These are phyloP conservation scores for Monosporascus cannonballus DNA, from an alignment of 2,329 filamentous ascomycete genomes.

Conservation along the genomic window DNA sequence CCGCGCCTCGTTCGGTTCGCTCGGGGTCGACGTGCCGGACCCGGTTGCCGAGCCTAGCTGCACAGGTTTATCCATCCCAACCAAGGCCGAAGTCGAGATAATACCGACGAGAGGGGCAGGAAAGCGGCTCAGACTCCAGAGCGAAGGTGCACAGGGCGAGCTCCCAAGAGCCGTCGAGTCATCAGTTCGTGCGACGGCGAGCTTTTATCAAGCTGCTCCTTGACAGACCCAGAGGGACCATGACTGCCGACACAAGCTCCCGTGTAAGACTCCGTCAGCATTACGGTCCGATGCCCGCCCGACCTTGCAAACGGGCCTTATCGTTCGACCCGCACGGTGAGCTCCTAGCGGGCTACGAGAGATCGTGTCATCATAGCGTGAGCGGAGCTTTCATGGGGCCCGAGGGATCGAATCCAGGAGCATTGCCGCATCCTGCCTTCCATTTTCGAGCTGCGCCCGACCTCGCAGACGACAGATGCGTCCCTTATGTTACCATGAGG, in stretches of 20 bases:
- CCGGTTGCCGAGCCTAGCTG: neutral
- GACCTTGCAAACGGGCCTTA: neutral
- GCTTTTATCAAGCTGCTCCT: neutral
- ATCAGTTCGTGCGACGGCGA: neutral
- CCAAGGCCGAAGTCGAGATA: neutral
- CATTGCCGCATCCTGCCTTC: neutral
- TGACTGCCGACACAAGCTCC: neutral
- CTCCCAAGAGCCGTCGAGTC: no score
- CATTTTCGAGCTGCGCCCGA: no score
- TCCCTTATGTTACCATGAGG: no score
- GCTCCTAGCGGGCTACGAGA: neutral
- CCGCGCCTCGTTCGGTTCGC: neutral
- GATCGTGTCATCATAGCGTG: neutral
- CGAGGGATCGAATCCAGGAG: neutral
- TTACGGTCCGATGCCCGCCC: neutral
- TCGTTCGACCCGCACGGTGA: neutral
- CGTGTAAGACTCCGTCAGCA: neutral
- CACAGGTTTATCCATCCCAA: neutral
- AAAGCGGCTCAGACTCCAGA: neutral
- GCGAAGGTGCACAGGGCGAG: no score
- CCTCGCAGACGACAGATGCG: no score
- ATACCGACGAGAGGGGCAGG: neutral
- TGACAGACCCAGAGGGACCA: no score
- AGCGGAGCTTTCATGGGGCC: neutral
- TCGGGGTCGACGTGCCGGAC: constrained; percentile 1